Conservation (phyloP, 768 basidiomycete species). For the Tulasnella sp. region DNA sequence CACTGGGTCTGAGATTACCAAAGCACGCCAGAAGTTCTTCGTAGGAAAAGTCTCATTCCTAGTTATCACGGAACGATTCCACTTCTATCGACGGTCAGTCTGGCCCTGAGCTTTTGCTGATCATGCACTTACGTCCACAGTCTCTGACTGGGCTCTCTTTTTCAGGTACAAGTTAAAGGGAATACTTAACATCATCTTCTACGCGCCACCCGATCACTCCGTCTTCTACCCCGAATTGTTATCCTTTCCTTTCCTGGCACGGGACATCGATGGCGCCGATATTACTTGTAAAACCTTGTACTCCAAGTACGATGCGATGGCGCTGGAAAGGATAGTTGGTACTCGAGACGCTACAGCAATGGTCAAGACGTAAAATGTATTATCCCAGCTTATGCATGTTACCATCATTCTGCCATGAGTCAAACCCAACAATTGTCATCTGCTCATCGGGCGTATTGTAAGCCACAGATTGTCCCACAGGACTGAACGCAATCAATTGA, state of each 20-base stretch:
- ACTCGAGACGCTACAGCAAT: constrained; percentile 31
- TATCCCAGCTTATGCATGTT: too few relatives aligned
- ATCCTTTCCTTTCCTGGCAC: constrained; percentile 82
- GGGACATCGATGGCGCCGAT: constrained; percentile 76
- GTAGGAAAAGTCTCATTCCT: constrained; percentile 74
- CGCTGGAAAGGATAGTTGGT: constrained; percentile 74
- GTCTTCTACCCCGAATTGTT: constrained; percentile 87
- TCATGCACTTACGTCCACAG: too few relatives aligned
- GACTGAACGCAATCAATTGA: too few relatives aligned
- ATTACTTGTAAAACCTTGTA: constrained; percentile 73
- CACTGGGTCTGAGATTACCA: constrained; percentile 84
- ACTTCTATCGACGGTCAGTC: constrained; percentile 79
- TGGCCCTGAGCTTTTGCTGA: too few relatives aligned
- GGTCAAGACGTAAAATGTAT: constrained; percentile 20
- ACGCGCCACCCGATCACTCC: constrained; percentile 80
- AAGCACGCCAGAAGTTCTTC: constrained; percentile 90
- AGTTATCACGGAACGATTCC: constrained; percentile 92
- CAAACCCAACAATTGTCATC: too few relatives aligned
- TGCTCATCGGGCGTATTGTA: too few relatives aligned
- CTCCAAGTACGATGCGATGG: constrained; percentile 82
- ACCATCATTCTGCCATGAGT: too few relatives aligned
- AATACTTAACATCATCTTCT: constrained; percentile 87
- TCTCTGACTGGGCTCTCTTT: too few relatives aligned
- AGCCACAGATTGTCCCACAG: too few relatives aligned
- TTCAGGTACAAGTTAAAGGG: constrained; percentile 87